Conservation (phyloP, 2,329 filamentous ascomycete genomes). For the Aureobasidium subglaciale region DNA sequence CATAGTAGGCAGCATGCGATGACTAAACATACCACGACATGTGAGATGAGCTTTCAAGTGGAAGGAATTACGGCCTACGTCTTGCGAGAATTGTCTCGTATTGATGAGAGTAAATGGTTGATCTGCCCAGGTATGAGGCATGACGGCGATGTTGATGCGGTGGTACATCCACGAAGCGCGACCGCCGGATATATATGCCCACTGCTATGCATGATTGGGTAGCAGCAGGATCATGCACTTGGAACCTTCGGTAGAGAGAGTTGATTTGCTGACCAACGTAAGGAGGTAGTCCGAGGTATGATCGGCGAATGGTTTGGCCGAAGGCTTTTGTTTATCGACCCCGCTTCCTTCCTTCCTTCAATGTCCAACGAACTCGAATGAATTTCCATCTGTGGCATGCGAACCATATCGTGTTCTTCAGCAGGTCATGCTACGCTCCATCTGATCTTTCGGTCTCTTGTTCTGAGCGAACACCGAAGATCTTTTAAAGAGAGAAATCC, state of each 20-base stretch:
- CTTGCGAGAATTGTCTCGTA: slow-evolving; percentile 14
- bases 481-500: no score
- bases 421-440: no score
- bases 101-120: slow-evolving; percentile 23
- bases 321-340: background rate
- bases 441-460: no score
- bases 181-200: background rate
- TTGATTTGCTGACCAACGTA: background rate
- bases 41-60: slow-evolving; percentile 23
- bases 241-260: background rate
- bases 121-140: slow-evolving; percentile 24
- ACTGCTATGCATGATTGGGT: background rate
- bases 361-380: no score
- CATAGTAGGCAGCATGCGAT: slow-evolving; percentile 29
- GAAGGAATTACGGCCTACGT: slow-evolving; percentile 7
- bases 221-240: background rate
- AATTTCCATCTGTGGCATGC: no score
- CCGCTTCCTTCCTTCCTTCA: background rate
- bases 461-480: no score
- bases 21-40: slow-evolving; percentile 24
- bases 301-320: background rate
- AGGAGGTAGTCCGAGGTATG: background rate
- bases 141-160: slow-evolving; percentile 2
- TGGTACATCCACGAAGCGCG: no score
- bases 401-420: no score